Evolutionary conservation across 208 protist species (phyloP), one percentile per base, ranked within the genome.

Genomic region (Vickermania ingenoplastis): DNA sequence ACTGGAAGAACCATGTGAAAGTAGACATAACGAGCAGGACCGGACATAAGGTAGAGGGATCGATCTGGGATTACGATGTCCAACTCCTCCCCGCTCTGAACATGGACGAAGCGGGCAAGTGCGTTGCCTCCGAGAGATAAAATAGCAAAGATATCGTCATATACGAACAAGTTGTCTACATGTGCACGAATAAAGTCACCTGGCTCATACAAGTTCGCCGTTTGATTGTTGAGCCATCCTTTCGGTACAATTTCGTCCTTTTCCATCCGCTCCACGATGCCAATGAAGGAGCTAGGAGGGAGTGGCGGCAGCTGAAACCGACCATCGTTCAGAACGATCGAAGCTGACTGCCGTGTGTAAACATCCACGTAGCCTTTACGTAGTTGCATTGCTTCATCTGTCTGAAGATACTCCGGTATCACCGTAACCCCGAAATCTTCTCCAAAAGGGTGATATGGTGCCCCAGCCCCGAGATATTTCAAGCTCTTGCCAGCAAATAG

Each of bases 1-100:
- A 91, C 79, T 14, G 87, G 87, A 14, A 91, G 71, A 30, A 94
- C 79, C 87, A 94, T 94, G 73, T 94, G 87, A 61, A 94, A 91
- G 60, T 94, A 94, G 2, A 94, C 80, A 63, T 91, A 94, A 4
- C 87, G 73, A 24, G 87, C 77, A 17, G 87, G 87, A 1, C 87
- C 87, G 1, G 81, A 90, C 74, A 94, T 79, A 63, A 94, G 81
- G 71, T 94, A 94, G 13, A 94, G 55, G 57, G 80, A 80, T 11
- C 82, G 65, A 62, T 94, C 82, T 13, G 87, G 87, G 22, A 94
- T 67, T 67, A 94, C 75, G 53, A 91, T 82, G 51, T 94, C 84
- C 25, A 91, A 49, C 63, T 91, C 84, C 63, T 91, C 84, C 23
- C 87, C 87, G 53, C 88, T 94, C 66, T 94, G 87, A 31, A 92